Evolutionary conservation across 352 stramenopile species (phyloP).

Genomic region (Pythium biforme): DNA sequence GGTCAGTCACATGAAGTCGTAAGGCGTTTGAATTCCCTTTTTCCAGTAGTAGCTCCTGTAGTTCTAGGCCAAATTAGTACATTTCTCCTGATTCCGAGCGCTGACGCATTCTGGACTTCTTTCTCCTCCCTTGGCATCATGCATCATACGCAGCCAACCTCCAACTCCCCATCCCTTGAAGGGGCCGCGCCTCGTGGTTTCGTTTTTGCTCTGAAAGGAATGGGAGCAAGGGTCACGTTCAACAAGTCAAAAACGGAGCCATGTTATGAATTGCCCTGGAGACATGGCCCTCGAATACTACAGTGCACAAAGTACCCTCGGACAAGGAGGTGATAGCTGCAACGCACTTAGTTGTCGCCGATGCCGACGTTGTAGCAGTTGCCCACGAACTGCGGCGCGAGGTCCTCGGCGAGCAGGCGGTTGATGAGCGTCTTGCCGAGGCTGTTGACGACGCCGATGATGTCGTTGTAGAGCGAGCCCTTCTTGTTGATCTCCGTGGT

Average conservation of each 20-base stretch:
- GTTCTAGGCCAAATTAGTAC: constrained; percentile 21
- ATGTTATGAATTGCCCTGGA: constrained; percentile 4
- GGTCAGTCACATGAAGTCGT: neutral
- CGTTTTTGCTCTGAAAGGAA: constrained; percentile 4
- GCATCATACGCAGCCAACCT: neutral
- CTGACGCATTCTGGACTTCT: constrained; percentile 7
- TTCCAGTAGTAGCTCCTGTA: constrained; percentile 13
- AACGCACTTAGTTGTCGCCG: constrained; percentile 11
- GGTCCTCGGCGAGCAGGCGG: constrained; percentile 36
- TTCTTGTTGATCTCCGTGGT: constrained; percentile 61
- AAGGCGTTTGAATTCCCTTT: constrained; percentile 5
- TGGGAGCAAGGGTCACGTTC: neutral
- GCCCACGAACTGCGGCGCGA: constrained; percentile 42
- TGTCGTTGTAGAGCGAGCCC: constrained; percentile 48
- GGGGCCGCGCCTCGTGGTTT: constrained; percentile 2
- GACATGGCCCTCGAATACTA: neutral
- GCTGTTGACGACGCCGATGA: constrained; percentile 40
- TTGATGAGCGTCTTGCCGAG: constrained; percentile 52
- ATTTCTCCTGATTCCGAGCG: constrained; percentile 1
- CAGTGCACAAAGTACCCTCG: no score
- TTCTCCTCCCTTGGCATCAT: neutral
- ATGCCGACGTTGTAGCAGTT: constrained; percentile 37
- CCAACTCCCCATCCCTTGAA: constrained; percentile 4
- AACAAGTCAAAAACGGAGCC: constrained; percentile 8
- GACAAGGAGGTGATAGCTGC: no score